Evolutionary conservation across 2,329 filamentous ascomycete species (phyloP).

Genomic region (Cladosporium sp.): DNA sequence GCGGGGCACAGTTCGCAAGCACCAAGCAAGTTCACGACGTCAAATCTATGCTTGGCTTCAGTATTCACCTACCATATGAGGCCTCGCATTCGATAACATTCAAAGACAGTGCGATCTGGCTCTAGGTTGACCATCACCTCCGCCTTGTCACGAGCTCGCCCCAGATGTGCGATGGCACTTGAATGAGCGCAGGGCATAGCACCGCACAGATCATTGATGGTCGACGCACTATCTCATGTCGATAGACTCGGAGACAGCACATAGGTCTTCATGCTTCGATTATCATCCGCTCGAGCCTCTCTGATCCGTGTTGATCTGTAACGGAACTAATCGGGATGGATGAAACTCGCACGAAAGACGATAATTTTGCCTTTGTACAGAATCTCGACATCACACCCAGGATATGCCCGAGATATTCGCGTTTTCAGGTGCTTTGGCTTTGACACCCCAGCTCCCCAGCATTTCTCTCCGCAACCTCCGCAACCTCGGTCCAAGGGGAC

Average conservation of each 20-base stretch:
- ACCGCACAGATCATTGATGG: no score
- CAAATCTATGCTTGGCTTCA: not conserved
- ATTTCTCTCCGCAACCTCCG: constrained; percentile 10
- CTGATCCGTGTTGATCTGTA: not conserved
- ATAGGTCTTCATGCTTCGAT: not conserved
- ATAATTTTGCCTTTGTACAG: not conserved
- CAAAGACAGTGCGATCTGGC: no score
- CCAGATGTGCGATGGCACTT: no score
- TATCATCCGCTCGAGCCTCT: not conserved
- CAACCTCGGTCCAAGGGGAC: not conserved
- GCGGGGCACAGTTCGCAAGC: not conserved
- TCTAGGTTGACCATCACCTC: no score
- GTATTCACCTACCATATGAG: not conserved
- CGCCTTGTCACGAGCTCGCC: no score
- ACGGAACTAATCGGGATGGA: not conserved
- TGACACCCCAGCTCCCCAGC: not conserved
- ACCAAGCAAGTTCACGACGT: not conserved
- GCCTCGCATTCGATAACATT: no score
- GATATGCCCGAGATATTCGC: not conserved
- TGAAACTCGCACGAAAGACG: constrained; percentile 14
- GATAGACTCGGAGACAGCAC: not conserved
- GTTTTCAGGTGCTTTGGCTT: not conserved
- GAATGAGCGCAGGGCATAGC: no score
- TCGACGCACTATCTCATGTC: no score
- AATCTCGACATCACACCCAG: not conserved